Evolutionary conservation across 176 grass and related monocot genomes (phyloP).

Genomic region (Rhynchospora breviuscula): DNA sequence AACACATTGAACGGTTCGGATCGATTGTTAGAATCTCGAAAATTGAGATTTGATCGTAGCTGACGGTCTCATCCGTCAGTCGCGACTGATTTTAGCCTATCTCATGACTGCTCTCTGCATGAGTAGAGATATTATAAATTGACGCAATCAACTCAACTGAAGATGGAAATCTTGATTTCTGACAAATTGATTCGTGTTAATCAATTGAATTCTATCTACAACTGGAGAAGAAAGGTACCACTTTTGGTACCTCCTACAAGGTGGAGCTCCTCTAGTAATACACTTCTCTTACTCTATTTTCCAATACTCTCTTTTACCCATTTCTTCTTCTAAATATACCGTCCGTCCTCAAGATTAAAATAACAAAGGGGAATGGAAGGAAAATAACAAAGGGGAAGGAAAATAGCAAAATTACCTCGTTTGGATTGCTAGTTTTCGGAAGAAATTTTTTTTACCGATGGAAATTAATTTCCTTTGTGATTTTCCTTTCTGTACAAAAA

Average conservation of each 20-base stretch:
- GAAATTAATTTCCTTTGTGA: no score
- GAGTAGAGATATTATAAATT: not conserved
- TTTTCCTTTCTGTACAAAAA: no score
- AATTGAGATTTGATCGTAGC: no score
- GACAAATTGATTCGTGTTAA: not conserved
- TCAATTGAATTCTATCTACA: constrained; percentile 10
- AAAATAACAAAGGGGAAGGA: no score
- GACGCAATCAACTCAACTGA: not conserved
- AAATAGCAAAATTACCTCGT: no score
- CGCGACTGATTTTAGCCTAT: no score
- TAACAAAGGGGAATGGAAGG: no score
- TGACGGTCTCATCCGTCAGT: no score
- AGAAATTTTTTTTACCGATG: no score
- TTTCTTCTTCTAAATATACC: not conserved
- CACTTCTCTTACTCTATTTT: not conserved
- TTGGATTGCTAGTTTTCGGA: no score
- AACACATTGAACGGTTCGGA: no score
- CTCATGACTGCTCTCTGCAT: not conserved
- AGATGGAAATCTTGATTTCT: not conserved
- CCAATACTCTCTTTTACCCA: not conserved
- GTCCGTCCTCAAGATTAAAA: not conserved
- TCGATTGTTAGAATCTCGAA: no score
- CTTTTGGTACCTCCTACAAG: not conserved
- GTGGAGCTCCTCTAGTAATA: constrained; percentile 26
- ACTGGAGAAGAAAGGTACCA: not conserved